These are phyloP conservation scores for Quercus phellos DNA, from an alignment of 331 rosid genomes.

Conservation along the genomic window DNA sequence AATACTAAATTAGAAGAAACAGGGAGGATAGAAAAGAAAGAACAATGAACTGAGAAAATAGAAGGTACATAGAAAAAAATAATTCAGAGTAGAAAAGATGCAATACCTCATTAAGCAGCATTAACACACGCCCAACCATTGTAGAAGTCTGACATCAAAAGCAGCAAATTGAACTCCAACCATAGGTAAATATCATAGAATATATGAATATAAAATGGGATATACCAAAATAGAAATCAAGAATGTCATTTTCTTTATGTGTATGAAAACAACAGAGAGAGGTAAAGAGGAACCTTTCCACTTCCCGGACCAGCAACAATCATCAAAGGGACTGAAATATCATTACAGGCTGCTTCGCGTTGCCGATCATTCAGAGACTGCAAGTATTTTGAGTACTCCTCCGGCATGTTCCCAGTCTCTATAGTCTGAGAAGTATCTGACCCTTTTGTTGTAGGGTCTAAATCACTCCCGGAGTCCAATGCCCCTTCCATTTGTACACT, in stretches of 20 bases:
- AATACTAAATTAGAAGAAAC: neutral
- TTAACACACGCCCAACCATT: constrained; percentile 89
- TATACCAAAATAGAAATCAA: neutral
- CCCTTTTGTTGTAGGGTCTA: constrained; percentile 24
- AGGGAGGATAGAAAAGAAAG: neutral
- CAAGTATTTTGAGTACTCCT: constrained; percentile 64
- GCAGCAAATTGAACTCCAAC: constrained; percentile 28
- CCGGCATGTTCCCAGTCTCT: constrained; percentile 50
- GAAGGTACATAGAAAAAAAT: neutral
- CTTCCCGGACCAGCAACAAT: constrained; percentile 97
- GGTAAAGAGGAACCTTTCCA: constrained; percentile 59
- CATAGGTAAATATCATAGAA: neutral
- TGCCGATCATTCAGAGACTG: constrained; percentile 70
- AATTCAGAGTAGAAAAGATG: constrained; percentile 14
- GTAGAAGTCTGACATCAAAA: constrained; percentile 75
- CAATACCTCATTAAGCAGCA: constrained; percentile 84
- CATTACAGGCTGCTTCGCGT: constrained; percentile 79
- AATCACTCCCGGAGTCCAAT: constrained; percentile 19
- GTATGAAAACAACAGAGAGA: neutral
- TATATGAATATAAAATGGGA: neutral
- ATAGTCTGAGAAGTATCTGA: constrained; percentile 10
- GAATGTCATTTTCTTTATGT: neutral
- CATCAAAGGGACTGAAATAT: constrained; percentile 77
- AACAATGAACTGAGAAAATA: neutral
- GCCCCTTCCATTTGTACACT: constrained; percentile 24